These are phyloP conservation scores for Lavandula angustifolia DNA, from an alignment of 257 asterid species.

Conservation along the genomic window DNA sequence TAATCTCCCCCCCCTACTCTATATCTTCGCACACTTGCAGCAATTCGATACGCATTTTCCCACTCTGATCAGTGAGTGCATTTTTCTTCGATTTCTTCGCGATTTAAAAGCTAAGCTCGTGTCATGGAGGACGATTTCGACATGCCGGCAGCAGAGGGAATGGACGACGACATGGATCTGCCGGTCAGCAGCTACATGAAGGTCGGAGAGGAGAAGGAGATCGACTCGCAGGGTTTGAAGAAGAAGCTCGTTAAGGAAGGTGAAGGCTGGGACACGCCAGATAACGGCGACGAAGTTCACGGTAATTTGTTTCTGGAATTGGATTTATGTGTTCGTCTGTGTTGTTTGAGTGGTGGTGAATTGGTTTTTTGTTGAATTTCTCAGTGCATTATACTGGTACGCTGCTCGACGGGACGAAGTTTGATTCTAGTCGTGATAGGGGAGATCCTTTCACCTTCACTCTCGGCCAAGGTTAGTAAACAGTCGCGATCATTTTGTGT, in stretches of 20 bases:
- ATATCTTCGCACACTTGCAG: background rate
- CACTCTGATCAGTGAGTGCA: background rate
- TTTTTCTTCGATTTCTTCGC: background rate
- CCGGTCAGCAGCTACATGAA: slow-evolving; percentile 52
- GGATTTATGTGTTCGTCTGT: background rate
- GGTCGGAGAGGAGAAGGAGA: slow-evolving; percentile 78
- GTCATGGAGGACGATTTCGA: slow-evolving; percentile 65
- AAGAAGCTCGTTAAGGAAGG: slow-evolving; percentile 78
- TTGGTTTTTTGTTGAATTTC: slow-evolving; percentile 8
- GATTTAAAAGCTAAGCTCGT: background rate
- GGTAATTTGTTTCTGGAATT: slow-evolving; percentile 35
- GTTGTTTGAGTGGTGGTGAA: background rate
- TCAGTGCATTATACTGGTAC: slow-evolving; percentile 76
- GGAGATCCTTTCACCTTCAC: slow-evolving; percentile 63
- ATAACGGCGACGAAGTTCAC: slow-evolving; percentile 60
- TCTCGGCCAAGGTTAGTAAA: slow-evolving; percentile 66
- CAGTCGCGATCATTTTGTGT: no score
- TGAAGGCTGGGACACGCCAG: slow-evolving; percentile 74
- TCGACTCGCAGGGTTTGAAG: slow-evolving; percentile 61
- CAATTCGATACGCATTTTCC: slow-evolving; percentile 4
- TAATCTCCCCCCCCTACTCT: slow-evolving; percentile 30
- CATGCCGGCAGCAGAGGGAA: slow-evolving; percentile 49
- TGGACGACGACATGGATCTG: slow-evolving; percentile 64
- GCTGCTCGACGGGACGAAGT: slow-evolving; percentile 69
- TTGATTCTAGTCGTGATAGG: slow-evolving; percentile 75